Percentiles rank a stretch among this genome's conserved stretches.
Evolutionary conservation across 2,329 filamentous ascomycete genomes (phyloP).

Genomic region (Arthroderma sp.): DNA sequence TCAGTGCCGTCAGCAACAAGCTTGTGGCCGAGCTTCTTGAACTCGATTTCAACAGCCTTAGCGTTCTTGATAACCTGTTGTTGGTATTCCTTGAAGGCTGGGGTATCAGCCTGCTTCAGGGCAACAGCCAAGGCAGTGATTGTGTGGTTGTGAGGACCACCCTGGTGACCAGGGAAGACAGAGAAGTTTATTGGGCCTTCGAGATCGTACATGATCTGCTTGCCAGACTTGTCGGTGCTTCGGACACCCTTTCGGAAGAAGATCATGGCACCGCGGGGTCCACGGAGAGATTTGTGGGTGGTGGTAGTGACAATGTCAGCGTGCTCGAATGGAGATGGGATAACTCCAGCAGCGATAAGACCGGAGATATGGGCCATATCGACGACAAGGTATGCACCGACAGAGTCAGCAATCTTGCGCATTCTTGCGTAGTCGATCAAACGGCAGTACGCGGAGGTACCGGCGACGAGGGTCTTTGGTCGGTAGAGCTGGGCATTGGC

Average conservation of each 20-base stretch:
- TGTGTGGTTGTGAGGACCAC: conserved; percentile 97
- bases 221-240: conserved; percentile 73
- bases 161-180: conserved; percentile 96
- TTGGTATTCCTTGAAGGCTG: conserved; percentile 89
- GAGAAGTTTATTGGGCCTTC: conserved; percentile 89
- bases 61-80: conserved; percentile 80
- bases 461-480: conserved; percentile 89
- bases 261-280: conserved; percentile 91
- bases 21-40: conserved; percentile 58
- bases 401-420: conserved; percentile 79
- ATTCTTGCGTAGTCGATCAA: conserved; percentile 91
- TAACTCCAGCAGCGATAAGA: conserved; percentile 78
- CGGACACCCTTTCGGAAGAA: conserved; percentile 93
- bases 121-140: conserved; percentile 92
- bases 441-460: conserved; percentile 89
- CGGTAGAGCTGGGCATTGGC: conserved; percentile 78
- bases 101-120: conserved; percentile 78
- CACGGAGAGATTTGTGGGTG: conserved; percentile 92
- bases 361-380: conserved; percentile 98
- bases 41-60: conserved; percentile 69
- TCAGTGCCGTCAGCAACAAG: conserved; percentile 91
- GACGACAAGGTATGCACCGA: conserved; percentile 80
- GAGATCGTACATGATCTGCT: conserved; percentile 76
- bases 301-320: conserved; percentile 96
- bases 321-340: conserved; percentile 77